Evolutionary conservation across 768 basidiomycete genomes (phyloP).

Genomic region (Rubroboletus pulcherrimus): DNA sequence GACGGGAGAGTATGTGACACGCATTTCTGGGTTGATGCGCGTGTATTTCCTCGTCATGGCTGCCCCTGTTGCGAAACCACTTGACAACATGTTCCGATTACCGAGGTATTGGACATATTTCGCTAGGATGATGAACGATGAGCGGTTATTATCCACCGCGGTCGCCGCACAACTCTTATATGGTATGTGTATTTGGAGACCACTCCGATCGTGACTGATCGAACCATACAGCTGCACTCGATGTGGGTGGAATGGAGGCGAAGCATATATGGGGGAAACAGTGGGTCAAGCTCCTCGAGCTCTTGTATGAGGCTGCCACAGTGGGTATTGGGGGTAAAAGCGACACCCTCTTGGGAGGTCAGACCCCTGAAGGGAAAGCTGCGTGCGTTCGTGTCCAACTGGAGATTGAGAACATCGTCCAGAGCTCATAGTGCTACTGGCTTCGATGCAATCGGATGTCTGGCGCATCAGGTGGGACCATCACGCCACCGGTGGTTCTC

Average conservation of each 20-base stretch:
- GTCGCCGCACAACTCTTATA: conserved; percentile 67
- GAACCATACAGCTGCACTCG: conserved; percentile 53
- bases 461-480: background rate
- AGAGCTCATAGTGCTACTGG: conserved; percentile 17
- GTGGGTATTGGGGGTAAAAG: conserved; percentile 41
- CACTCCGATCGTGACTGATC: conserved; percentile 7
- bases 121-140: conserved; percentile 54
- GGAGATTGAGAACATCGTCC: conserved; percentile 63
- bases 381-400: conserved; percentile 61
- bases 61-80: conserved; percentile 39
- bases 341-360: conserved; percentile 50
- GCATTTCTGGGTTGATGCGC: conserved; percentile 77
- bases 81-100: conserved; percentile 48
- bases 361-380: conserved; percentile 56
- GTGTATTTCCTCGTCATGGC: conserved; percentile 77
- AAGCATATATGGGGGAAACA: conserved; percentile 69
- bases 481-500: conserved; percentile 17
- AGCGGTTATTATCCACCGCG: conserved; percentile 48
- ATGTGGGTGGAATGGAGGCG: conserved; percentile 64
- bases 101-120: conserved; percentile 73
- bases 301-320: conserved; percentile 63
- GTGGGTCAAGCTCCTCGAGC: conserved; percentile 67
- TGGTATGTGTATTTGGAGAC: conserved; percentile 36
- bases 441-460: background rate
- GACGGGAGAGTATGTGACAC: conserved; percentile 54